phyloP scores from a whole-genome alignment of 495 filamentous ascomycete species.

The Podospora anserina region DNA sequence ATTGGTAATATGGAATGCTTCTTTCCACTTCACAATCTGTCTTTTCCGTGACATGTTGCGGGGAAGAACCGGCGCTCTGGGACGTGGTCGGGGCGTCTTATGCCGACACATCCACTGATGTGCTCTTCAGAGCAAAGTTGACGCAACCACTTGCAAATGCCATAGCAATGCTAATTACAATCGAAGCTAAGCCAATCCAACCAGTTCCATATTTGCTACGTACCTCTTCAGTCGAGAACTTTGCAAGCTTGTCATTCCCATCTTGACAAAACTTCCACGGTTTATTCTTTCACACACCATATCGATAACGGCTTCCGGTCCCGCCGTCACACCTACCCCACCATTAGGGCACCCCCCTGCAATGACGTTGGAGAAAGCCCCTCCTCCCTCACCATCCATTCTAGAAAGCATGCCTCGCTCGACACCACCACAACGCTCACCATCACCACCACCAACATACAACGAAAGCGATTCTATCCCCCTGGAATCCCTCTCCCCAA shows the following conservation, averaged over 20 bases:
- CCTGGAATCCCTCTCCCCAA: not conserved
- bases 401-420: slow-evolving; percentile 14
- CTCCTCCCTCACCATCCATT: not conserved
- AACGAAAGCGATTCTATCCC: slow-evolving; percentile 6
- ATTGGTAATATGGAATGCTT: too few relatives aligned
- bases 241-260: not conserved
- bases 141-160: not conserved
- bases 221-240: not conserved
- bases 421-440: not conserved
- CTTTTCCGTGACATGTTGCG: not conserved
- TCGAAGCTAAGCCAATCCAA: not conserved
- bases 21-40: not conserved
- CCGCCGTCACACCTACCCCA: not conserved
- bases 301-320: not conserved
- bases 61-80: not conserved
- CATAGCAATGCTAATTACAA: not conserved
- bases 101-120: not conserved
- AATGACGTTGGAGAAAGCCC: slow-evolving; percentile 18
- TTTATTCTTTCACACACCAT: not conserved
- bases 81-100: not conserved
- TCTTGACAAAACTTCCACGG: not conserved
- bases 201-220: not conserved
- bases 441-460: not conserved
- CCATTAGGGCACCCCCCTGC: slow-evolving; percentile 4
- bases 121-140: not conserved